Percentiles rank a stretch among this genome's conserved stretches.
phyloP scores from a whole-genome alignment of 306 rosid species.

The Biancaea sappan region DNA sequence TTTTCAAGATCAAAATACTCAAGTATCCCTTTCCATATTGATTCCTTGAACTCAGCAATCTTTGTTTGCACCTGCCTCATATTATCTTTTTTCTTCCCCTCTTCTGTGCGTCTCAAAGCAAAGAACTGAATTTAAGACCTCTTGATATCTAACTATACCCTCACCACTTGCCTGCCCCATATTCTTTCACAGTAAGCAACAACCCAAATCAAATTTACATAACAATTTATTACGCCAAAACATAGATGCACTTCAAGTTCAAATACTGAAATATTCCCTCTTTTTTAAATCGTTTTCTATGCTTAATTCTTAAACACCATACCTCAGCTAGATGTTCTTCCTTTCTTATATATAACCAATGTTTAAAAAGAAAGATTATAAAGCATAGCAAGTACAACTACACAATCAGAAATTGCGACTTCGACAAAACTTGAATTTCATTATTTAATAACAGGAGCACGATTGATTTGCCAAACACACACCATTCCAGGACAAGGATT shows the following conservation, averaged over 20 bases:
- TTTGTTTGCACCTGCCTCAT: too few species aligned
- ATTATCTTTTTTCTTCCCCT: too few species aligned
- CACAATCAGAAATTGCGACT: background rate
- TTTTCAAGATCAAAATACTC: background rate
- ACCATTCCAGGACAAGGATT: background rate
- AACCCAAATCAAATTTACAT: too few species aligned
- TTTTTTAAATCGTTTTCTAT: background rate
- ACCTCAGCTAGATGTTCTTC: background rate
- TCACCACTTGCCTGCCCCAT: too few species aligned
- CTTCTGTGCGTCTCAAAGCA: too few species aligned
- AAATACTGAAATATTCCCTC: background rate
- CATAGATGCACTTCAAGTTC: background rate
- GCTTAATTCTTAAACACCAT: background rate
- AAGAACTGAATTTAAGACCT: too few species aligned
- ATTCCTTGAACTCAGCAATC: too few species aligned
- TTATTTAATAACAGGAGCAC: background rate
- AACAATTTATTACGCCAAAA: too few species aligned
- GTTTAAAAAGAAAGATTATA: background rate
- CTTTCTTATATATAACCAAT: background rate
- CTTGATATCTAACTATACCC: too few species aligned
- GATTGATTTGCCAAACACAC: background rate
- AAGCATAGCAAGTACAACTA: background rate
- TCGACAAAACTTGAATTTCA: background rate
- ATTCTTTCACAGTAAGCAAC: too few species aligned
- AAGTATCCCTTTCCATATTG: too few species aligned